Percentiles rank a stretch among this genome's conserved stretches.
Conservation (phyloP, 2,329 filamentous ascomycete genomes). For the Aspergillus sp. region DNA sequence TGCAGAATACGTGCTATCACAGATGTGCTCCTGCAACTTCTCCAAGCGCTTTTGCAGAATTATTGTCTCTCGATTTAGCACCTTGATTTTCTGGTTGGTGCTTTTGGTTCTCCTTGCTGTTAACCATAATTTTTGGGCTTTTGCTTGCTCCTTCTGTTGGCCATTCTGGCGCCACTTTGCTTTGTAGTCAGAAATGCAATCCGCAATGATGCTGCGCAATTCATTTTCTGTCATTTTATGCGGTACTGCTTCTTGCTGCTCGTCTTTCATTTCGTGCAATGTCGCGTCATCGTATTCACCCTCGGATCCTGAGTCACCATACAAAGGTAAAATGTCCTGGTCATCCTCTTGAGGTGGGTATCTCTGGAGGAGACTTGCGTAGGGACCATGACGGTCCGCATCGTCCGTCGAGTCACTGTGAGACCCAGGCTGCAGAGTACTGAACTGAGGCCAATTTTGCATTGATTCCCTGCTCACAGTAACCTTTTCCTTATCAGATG, state of each 20-base stretch:
- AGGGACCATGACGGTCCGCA: slow-evolving; percentile 18
- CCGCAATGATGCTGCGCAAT: slow-evolving; percentile 54
- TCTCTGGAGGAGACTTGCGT: slow-evolving; percentile 41
- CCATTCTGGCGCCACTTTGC: slow-evolving; percentile 60
- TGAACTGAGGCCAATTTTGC: slow-evolving; percentile 29
- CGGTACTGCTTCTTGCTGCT: slow-evolving; percentile 32
- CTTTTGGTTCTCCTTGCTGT: slow-evolving; percentile 48
- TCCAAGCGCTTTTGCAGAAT: slow-evolving; percentile 53
- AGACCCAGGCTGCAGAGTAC: background rate
- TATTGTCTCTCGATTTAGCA: slow-evolving; percentile 45
- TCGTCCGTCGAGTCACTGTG: background rate
- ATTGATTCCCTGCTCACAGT: slow-evolving; percentile 27
- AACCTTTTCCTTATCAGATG: slow-evolving; percentile 23
- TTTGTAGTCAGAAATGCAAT: slow-evolving; percentile 53
- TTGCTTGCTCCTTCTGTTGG: slow-evolving; percentile 54
- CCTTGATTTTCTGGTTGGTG: slow-evolving; percentile 45
- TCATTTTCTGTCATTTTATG: slow-evolving; percentile 38
- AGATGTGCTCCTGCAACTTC: slow-evolving; percentile 57
- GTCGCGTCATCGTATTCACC: slow-evolving; percentile 60
- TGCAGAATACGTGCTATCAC: slow-evolving; percentile 52
- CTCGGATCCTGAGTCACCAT: slow-evolving; percentile 56
- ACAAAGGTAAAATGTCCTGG: slow-evolving; percentile 50
- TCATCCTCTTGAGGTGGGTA: slow-evolving; percentile 42
- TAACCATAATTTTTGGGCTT: slow-evolving; percentile 63
- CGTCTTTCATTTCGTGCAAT: slow-evolving; percentile 61